Base-by-base conservation (phyloP, 306 rosid species). In the Casuarina equisetifolia region DNA sequence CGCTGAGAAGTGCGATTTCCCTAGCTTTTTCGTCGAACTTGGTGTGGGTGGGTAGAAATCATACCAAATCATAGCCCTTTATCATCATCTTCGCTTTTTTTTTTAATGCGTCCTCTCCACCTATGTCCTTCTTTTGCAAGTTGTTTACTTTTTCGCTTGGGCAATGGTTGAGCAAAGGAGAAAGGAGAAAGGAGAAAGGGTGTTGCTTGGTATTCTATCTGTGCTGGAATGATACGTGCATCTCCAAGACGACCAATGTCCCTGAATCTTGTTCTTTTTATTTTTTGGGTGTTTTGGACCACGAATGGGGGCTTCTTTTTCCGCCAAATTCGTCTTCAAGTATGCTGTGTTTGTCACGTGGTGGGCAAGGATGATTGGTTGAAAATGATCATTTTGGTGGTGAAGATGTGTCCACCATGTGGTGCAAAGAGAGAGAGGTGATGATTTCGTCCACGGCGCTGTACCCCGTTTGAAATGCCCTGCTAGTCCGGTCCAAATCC, bases 391-490 rank as follows among this genome's bases (percentile, higher is more conserved):
- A 10, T 61, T 61, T 16, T 67, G 38, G 69, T 76, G 55, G 55
- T 84, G 80, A 69, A 67, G 64, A 51, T 53, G 20, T 68, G 76
- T 48, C 51, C 51, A 59, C 73, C 17, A 75, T 72, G 43, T 15
- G 71, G 42, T 20, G 59, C 73, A 58, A 68, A 70, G 46, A 36
- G 66, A 73, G 79, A 76, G 77, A 71, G 48, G 19, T 78, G 79
- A 86, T 91, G 84, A 87, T 89, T 87, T 74, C 80, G 4, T 54
- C 88, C 84, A 84, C 85, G 54, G 69, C n/a, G 71, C 63, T 67
- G 16, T 40, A 13, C 52, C 79, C 61, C 61, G 70, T 82, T 45
- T 57, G 38, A 74, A 76, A 66, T 83, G 77, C 80, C 48, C 9
- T 78, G 76, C 69, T 78, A 77, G 73, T 79, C 45, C 71, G 36